These are phyloP conservation scores for Rubus parviflorus DNA, from an alignment of 306 rosid genomes.

Conservation along the genomic window DNA sequence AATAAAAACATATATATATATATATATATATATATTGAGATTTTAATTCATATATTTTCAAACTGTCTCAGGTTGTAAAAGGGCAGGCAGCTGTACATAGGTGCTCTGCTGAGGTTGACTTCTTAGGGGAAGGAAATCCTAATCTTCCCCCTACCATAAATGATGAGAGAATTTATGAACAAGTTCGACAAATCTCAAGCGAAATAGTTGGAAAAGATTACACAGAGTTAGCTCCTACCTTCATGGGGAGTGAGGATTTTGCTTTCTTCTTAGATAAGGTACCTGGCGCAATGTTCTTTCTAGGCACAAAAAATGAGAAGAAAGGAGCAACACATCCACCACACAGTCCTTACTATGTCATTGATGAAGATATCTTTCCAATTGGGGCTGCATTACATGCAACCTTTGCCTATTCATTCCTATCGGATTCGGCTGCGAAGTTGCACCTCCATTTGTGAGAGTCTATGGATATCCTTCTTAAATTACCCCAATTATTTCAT, in stretches of 20 bases:
- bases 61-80: constrained; percentile 49
- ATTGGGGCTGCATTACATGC: constrained; percentile 88
- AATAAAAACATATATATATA: neutral
- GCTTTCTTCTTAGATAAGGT: constrained; percentile 76
- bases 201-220: constrained; percentile 73
- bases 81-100: constrained; percentile 79
- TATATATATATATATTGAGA: neutral
- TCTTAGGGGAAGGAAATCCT: constrained; percentile 63
- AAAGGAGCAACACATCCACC: constrained; percentile 56
- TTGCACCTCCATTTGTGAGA: constrained; percentile 25
- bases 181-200: constrained; percentile 43
- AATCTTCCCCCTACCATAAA: constrained; percentile 71
- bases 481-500: constrained; percentile 13
- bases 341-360: constrained; percentile 59
- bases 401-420: constrained; percentile 72
- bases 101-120: constrained; percentile 64
- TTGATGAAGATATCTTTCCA: constrained; percentile 74
- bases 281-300: constrained; percentile 63
- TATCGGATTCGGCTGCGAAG: constrained; percentile 44
- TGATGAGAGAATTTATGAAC: constrained; percentile 56
- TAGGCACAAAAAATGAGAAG: constrained; percentile 62
- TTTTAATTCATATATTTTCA: neutral
- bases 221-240: constrained; percentile 41
- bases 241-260: constrained; percentile 92
- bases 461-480: neutral